Conservation (phyloP, 1,139 yeast species). For the Magnusiomyces magnusii region DNA sequence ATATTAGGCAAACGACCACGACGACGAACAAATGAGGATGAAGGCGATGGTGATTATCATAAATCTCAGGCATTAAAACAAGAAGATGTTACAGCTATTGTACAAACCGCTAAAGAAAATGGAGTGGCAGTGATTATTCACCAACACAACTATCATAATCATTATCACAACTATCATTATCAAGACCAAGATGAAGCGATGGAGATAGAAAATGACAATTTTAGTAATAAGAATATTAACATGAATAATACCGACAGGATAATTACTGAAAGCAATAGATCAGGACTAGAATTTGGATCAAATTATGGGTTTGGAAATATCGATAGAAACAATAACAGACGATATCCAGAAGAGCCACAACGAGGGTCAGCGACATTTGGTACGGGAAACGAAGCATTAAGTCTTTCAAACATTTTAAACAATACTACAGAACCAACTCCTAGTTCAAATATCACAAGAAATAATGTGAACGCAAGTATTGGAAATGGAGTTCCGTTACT, state of each 20-base stretch:
- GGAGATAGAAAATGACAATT: not conserved
- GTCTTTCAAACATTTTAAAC: not conserved
- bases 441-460: not conserved
- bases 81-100: constrained; percentile 26
- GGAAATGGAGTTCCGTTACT: not conserved
- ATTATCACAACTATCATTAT: constrained; percentile 18
- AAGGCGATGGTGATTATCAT: not conserved
- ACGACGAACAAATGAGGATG: not conserved
- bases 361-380: not conserved
- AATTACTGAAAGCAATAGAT: not conserved
- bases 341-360: not conserved
- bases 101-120: constrained; percentile 51
- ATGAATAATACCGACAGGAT: no score
- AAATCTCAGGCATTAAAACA: constrained; percentile 12
- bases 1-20: not conserved
- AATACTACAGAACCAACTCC: not conserved
- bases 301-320: not conserved
- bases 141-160: constrained; percentile 67
- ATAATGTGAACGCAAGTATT: not conserved
- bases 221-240: no score
- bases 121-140: constrained; percentile 64
- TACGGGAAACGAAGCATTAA: not conserved
- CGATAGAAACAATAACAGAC: not conserved
- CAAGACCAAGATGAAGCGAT: constrained; percentile 4
- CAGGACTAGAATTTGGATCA: not conserved